Percentiles rank a stretch among this genome's conserved stretches.
Evolutionary conservation across 2,329 filamentous ascomycete species (phyloP).

Genomic region (Curvularia spicifera): DNA sequence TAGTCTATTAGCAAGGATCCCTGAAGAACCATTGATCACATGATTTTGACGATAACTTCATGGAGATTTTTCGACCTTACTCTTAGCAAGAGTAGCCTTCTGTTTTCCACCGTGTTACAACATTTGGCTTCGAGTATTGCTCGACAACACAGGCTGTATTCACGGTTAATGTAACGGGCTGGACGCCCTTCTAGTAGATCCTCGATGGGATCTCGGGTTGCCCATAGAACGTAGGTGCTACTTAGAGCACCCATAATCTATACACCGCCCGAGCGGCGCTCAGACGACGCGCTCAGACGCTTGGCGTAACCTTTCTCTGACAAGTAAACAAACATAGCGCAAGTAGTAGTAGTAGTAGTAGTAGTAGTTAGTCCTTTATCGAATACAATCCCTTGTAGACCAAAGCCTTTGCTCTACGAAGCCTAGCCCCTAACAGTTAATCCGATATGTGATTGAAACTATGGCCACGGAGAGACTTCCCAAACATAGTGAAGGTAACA

Average conservation of each 20-base stretch:
- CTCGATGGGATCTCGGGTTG: neutral
- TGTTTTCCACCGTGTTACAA: no score
- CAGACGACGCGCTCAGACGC: neutral
- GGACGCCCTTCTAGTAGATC: neutral
- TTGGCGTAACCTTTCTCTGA: neutral
- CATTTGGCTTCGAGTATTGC: no score
- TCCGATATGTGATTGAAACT: no score
- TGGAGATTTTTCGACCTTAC: no score
- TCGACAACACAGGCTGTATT: neutral
- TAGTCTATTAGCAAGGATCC: no score
- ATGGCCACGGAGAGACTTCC: no score
- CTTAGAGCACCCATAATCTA: neutral
- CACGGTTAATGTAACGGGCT: neutral
- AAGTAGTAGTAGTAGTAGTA: no score
- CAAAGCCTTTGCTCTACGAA: neutral
- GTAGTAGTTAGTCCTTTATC: neutral
- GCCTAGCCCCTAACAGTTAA: neutral
- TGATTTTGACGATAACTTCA: no score
- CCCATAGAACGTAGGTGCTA: neutral
- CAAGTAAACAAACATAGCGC: neutral
- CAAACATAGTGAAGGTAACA: no score
- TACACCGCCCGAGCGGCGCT: neutral
- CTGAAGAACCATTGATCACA: no score
- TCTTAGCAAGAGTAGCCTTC: no score
- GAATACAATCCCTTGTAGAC: neutral